These are phyloP conservation scores for Passalora sequoiae DNA, from an alignment of 2,329 filamentous ascomycete species.

Conservation along the genomic window DNA sequence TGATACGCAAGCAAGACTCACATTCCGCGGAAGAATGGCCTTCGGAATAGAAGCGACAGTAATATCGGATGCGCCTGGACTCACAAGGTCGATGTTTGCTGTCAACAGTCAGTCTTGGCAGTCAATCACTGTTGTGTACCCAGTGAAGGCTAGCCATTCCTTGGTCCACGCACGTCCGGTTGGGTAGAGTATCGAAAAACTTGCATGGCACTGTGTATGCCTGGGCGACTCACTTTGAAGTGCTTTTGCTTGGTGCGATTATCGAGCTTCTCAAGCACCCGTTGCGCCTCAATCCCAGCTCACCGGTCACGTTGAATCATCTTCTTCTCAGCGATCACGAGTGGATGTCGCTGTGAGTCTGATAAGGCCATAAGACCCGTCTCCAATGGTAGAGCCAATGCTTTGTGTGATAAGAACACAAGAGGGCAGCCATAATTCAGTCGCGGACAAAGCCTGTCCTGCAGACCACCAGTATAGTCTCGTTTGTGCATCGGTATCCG, in stretches of 20 bases:
- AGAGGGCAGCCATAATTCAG: no score
- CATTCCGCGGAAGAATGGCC: no score
- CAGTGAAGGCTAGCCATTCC: conserved; percentile 15
- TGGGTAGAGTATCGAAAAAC: conserved; percentile 13
- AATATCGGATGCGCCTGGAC: no score
- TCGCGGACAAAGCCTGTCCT: no score
- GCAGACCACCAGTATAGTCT: no score
- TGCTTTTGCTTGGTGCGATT: conserved; percentile 22
- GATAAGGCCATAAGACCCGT: conserved; percentile 15
- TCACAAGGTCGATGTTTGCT: no score
- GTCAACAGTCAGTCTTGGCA: no score
- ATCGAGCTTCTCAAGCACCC: conserved; percentile 18
- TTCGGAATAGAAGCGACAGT: no score
- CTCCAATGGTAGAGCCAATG: conserved; percentile 12
- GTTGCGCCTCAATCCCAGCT: conserved; percentile 13
- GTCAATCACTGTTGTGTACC: no score
- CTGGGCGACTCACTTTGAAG: conserved; percentile 20
- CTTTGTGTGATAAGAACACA: no score
- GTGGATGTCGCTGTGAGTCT: conserved; percentile 12
- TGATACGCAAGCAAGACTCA: no score
- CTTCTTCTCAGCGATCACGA: conserved; percentile 14
- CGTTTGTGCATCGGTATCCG: no score
- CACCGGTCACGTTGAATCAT: conserved; percentile 12
- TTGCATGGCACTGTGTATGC: conserved; percentile 15
- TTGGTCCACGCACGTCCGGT: conserved; percentile 18